Conservation (phyloP, 208 protist genomes). For the Endotrypanum monterogeii region DNA sequence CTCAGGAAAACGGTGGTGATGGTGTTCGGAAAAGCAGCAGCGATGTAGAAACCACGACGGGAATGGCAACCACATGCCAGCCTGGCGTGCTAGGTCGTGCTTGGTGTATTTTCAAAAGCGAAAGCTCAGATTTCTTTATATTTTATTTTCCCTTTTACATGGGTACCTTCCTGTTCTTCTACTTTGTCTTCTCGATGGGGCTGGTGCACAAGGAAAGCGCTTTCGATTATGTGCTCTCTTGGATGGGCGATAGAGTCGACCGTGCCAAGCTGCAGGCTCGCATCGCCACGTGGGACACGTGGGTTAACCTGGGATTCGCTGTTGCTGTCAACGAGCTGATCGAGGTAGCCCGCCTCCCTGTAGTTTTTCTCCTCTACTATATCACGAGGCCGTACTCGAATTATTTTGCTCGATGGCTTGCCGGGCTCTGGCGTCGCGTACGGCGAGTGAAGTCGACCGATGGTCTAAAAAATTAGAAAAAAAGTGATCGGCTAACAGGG, state of each 20-base stretch:
- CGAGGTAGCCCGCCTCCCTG: conserved; percentile 51
- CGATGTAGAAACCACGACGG: background rate
- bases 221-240: conserved; percentile 51
- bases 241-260: conserved; percentile 45
- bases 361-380: conserved; percentile 53
- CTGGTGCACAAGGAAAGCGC: conserved; percentile 46
- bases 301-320: conserved; percentile 59
- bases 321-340: conserved; percentile 62
- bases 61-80: background rate
- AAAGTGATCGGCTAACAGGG: background rate
- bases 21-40: background rate
- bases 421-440: background rate
- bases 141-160: conserved; percentile 30
- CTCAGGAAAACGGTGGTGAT: background rate
- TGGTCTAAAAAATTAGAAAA: background rate
- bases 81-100: conserved; percentile 6
- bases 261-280: conserved; percentile 39
- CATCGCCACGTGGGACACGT: conserved; percentile 57
- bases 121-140: conserved; percentile 31
- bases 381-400: conserved; percentile 23
- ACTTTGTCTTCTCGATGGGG: conserved; percentile 42
- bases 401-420: conserved; percentile 15
- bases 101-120: conserved; percentile 33
- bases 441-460: background rate
- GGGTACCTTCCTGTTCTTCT: conserved; percentile 38